Conservation (phyloP, 441 rosid species). For the Adansonia rubrostipa region DNA sequence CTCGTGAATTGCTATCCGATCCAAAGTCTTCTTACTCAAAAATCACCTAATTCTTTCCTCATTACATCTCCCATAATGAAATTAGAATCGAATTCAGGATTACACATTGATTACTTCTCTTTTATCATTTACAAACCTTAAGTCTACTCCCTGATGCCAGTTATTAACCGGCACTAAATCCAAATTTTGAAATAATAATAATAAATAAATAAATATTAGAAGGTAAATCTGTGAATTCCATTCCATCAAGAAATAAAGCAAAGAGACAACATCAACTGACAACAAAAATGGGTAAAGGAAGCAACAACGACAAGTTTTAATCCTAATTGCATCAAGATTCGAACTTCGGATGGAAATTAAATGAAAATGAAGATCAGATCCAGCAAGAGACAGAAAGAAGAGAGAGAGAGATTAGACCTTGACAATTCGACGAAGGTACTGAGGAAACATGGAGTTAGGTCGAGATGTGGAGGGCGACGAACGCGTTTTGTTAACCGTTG, state of each 20-base stretch:
- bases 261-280: constrained; percentile 7
- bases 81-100: background rate
- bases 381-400: constrained; percentile 17
- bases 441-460: constrained; percentile 64
- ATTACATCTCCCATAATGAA: background rate
- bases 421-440: constrained; percentile 89
- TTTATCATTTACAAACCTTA: background rate
- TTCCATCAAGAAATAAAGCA: background rate
- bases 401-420: constrained; percentile 59
- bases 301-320: background rate
- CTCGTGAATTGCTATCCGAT: background rate
- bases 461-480: constrained; percentile 76
- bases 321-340: constrained; percentile 23
- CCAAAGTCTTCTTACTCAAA: background rate
- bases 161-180: constrained; percentile 2
- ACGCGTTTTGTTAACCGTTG: constrained; percentile 75
- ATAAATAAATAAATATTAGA: background rate
- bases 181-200: background rate
- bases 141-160: background rate
- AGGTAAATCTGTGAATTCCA: background rate
- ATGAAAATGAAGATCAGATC: constrained; percentile 34
- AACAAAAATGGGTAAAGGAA: constrained; percentile 10
- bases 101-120: background rate
- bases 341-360: constrained; percentile 8
- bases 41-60: background rate